Evolutionary conservation across 2,329 filamentous ascomycete genomes (phyloP).

Genomic region (Cordyceps pruinosa): DNA sequence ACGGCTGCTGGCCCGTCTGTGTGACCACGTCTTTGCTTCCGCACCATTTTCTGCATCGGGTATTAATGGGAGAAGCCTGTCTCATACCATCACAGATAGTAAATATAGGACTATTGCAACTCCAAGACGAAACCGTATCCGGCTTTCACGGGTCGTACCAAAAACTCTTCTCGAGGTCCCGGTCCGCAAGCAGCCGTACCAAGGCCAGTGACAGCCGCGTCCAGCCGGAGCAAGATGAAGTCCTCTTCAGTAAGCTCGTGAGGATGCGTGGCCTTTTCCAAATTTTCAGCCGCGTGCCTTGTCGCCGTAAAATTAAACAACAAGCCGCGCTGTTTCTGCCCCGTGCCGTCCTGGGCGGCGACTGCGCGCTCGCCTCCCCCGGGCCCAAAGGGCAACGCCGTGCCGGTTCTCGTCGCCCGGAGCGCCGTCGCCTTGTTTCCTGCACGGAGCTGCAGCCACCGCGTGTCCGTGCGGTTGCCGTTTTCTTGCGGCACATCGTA

Average conservation of each 20-base stretch:
- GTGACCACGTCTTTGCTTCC: too few species aligned
- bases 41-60: too few species aligned
- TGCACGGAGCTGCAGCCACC: neutral
- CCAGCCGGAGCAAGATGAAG: neutral
- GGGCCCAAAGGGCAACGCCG: neutral
- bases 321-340: slow-evolving; percentile 19
- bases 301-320: neutral
- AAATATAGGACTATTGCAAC: neutral
- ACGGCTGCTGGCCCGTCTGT: too few species aligned
- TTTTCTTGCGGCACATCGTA: neutral
- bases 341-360: neutral
- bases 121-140: neutral
- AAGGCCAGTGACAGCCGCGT: neutral
- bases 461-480: neutral
- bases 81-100: too few species aligned
- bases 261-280: neutral
- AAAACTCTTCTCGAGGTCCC: neutral
- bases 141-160: neutral
- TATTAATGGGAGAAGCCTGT: too few species aligned
- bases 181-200: neutral
- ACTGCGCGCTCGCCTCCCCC: neutral
- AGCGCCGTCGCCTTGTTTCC: neutral
- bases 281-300: neutral
- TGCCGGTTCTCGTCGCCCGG: neutral
- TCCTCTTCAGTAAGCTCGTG: neutral